A percentile compares a stretch with the other conserved stretches of the same genome.
phyloP scores from a whole-genome alignment of 108 stramenopile species.

The Licmophora abbreviata region DNA sequence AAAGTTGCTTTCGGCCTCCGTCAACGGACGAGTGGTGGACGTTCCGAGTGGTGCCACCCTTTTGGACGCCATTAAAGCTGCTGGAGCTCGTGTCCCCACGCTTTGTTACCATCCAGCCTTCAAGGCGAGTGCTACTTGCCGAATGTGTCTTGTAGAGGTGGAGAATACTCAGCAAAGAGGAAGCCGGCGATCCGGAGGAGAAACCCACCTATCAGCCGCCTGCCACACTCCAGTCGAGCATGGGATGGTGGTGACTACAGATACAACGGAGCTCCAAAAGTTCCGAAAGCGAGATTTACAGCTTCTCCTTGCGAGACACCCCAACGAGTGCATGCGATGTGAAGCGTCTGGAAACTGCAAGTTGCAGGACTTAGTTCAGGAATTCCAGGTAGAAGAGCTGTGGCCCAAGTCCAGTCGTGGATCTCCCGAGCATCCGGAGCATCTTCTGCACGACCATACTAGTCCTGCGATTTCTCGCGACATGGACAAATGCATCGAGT shows the following conservation, averaged over 20 bases:
- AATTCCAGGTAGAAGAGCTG: conserved; percentile 31
- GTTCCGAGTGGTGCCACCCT: conserved; percentile 20
- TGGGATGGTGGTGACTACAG: conserved; percentile 14
- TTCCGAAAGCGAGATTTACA: conserved; percentile 29
- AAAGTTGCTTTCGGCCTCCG: background rate
- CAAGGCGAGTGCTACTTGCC: conserved; percentile 25
- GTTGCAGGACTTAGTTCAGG: conserved; percentile 29
- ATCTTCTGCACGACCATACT: conserved; percentile 20
- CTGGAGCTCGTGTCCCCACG: conserved; percentile 32
- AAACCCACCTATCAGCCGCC: conserved; percentile 14
- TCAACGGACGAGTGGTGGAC: background rate
- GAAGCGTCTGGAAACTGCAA: conserved; percentile 33
- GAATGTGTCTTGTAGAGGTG: conserved; percentile 37
- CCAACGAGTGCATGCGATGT: conserved; percentile 34
- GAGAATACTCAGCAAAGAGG: too few species aligned
- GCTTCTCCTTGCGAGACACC: conserved; percentile 25
- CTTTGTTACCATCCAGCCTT: conserved; percentile 40
- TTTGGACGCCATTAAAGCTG: conserved; percentile 24
- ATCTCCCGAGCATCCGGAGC: conserved; percentile 18
- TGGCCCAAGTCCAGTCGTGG: conserved; percentile 20
- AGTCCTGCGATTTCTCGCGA: conserved; percentile 19
- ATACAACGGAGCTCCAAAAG: conserved; percentile 16
- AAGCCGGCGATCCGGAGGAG: too few species aligned
- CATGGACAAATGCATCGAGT: conserved; percentile 40
- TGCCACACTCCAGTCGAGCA: conserved; percentile 26